Conservation (phyloP, 2,329 filamentous ascomycete genomes). For the Claviceps lovelessii region DNA sequence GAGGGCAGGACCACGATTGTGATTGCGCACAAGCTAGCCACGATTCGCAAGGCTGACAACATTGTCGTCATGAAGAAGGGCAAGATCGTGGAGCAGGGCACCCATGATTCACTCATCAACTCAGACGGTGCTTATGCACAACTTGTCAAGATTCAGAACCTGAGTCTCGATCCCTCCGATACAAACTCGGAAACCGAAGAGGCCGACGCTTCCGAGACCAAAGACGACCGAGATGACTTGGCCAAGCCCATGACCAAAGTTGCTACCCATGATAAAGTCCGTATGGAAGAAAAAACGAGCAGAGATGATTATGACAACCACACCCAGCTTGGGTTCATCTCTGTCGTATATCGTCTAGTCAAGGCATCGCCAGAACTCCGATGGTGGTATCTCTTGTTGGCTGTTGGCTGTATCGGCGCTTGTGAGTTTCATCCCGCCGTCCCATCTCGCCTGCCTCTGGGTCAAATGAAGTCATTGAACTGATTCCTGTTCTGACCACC, state of each 20-base stretch:
- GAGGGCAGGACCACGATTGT: constrained; percentile 86
- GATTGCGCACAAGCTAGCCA: constrained; percentile 80
- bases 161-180: background rate
- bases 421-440: constrained; percentile 7
- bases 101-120: constrained; percentile 39
- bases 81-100: constrained; percentile 40
- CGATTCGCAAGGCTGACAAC: constrained; percentile 59
- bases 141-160: background rate
- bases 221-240: constrained; percentile 9
- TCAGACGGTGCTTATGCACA: constrained; percentile 8
- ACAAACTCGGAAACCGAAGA: background rate
- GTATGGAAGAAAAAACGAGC: constrained; percentile 20
- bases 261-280: constrained; percentile 15
- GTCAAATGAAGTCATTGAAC: background rate
- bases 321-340: constrained; percentile 17
- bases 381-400: constrained; percentile 21
- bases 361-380: constrained; percentile 23
- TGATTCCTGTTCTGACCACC: background rate
- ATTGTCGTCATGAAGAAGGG: constrained; percentile 48
- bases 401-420: constrained; percentile 16
- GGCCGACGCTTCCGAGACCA: background rate
- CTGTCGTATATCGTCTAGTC: constrained; percentile 20
- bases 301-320: constrained; percentile 23
- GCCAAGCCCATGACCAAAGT: constrained; percentile 19
- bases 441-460: background rate